A percentile compares a stretch with the other conserved stretches of the same genome.
Conservation (phyloP, 495 filamentous ascomycete genomes). For the Aspergillus leporis region DNA sequence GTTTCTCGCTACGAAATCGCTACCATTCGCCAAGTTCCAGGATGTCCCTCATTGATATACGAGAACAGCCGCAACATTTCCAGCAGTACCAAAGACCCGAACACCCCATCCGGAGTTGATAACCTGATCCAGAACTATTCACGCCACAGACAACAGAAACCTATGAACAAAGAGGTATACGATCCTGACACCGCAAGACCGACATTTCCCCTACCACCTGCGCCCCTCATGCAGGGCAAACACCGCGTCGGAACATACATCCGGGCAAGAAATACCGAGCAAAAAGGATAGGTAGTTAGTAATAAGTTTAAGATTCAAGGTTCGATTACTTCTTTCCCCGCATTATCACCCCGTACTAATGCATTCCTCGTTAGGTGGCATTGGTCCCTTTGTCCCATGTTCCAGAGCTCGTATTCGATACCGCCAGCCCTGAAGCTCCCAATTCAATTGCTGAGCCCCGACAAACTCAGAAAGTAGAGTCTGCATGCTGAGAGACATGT, state of each 20-base stretch:
- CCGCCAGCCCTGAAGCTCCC: background rate
- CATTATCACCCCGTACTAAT: background rate
- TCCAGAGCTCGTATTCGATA: constrained; percentile 38
- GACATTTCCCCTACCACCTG: background rate
- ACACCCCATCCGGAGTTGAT: background rate
- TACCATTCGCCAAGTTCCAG: constrained; percentile 10
- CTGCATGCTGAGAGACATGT: background rate
- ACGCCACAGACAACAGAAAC: background rate
- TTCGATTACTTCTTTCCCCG: background rate
- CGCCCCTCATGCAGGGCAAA: background rate
- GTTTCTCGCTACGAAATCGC: background rate
- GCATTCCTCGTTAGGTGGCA: constrained; percentile 13
- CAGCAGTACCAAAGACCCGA: background rate
- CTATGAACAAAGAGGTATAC: background rate
- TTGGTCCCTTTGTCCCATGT: constrained; percentile 20
- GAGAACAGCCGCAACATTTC: background rate
- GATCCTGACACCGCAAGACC: background rate
- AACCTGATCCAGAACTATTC: background rate
- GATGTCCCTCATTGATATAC: background rate
- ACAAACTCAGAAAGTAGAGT: background rate
- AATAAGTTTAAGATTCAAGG: background rate
- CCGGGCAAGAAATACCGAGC: background rate
- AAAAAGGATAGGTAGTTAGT: background rate
- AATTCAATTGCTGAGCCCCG: constrained; percentile 1
- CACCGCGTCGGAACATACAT: background rate